Conservation (phyloP, 768 basidiomycete genomes). For the Phlebiopsis gigantea region DNA sequence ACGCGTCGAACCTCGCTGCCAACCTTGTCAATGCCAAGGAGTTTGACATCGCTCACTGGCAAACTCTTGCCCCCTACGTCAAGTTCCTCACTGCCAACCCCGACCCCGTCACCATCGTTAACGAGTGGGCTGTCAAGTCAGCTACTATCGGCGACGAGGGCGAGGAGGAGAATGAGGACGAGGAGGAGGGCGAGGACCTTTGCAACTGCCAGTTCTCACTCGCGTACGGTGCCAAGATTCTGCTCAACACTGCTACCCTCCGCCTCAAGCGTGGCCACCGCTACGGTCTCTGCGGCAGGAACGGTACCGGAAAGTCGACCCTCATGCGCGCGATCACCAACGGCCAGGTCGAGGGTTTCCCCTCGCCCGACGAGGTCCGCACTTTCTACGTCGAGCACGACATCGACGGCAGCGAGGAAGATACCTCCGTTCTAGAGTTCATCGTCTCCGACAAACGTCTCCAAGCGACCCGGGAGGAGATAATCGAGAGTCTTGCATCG, state of each 20-base stretch:
- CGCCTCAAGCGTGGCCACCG: conserved; percentile 98
- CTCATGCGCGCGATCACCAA: conserved; percentile 86
- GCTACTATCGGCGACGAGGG: conserved; percentile 74
- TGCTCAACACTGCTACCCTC: conserved; percentile 93
- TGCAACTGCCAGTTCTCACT: conserved; percentile 99
- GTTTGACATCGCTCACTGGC: conserved; percentile 89
- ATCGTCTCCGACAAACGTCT: conserved; percentile 84
- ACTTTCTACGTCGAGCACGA: conserved; percentile 99
- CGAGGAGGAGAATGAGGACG: conserved; percentile 69
- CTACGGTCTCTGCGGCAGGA: conserved; percentile 97
- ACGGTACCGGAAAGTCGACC: conserved; percentile 96
- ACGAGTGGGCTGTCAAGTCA: conserved; percentile 88
- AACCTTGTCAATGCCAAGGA: conserved; percentile 87
- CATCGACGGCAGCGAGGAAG: conserved; percentile 92
- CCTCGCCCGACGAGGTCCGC: conserved; percentile 93
- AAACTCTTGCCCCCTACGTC: conserved; percentile 72
- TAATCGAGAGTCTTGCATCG: conserved; percentile 75
- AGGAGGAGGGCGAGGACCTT: conserved; percentile 97
- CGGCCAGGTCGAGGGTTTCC: conserved; percentile 97
- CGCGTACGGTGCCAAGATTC: conserved; percentile 97
- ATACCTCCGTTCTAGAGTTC: conserved; percentile 86
- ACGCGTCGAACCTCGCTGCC: conserved; percentile 75
- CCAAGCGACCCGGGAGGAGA: conserved; percentile 60
- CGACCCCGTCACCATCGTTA: conserved; percentile 61
- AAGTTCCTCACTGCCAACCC: conserved; percentile 58